These are phyloP conservation scores for Vitis labrusca DNA, from an alignment of 164 flowering plant genomes.

Conservation along the genomic window DNA sequence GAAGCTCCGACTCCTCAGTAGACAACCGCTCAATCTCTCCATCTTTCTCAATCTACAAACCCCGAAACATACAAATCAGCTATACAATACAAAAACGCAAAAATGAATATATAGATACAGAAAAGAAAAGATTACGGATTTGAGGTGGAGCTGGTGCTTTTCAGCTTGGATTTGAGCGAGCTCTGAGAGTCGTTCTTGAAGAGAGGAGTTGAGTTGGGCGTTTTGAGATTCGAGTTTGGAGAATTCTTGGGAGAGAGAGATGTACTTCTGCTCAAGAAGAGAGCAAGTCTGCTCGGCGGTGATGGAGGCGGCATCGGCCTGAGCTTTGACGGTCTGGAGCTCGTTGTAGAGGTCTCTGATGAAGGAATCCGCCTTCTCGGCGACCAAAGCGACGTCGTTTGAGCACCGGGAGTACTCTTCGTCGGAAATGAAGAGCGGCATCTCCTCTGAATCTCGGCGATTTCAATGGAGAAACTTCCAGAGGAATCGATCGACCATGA, in stretches of 20 bases:
- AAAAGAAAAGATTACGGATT: conserved; percentile 32
- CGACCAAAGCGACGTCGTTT: conserved; percentile 44
- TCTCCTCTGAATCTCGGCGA: conserved; percentile 13
- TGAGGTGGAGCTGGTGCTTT: conserved; percentile 64
- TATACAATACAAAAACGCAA: background rate
- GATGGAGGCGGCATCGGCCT: conserved; percentile 80
- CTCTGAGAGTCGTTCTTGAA: conserved; percentile 56
- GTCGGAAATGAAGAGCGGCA: conserved; percentile 86
- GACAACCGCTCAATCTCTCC: conserved; percentile 73
- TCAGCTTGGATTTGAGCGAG: conserved; percentile 60
- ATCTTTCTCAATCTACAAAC: conserved; percentile 66
- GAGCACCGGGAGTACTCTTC: conserved; percentile 60
- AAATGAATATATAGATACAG: background rate
- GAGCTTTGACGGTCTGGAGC: conserved; percentile 69
- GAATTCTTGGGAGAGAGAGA: conserved; percentile 69
- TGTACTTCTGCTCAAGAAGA: conserved; percentile 76
- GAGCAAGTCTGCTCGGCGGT: conserved; percentile 91
- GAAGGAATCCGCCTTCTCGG: conserved; percentile 77
- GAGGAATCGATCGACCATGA: background rate
- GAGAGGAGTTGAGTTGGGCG: conserved; percentile 44
- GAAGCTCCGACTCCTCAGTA: conserved; percentile 60
- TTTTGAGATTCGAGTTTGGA: conserved; percentile 51
- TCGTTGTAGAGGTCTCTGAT: conserved; percentile 49
- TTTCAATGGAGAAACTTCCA: too few relatives aligned
- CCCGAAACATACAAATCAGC: conserved; percentile 5